phyloP scores from a whole-genome alignment of 1,284 basidiomycete genomes.

The Chalciporus sp. region DNA sequence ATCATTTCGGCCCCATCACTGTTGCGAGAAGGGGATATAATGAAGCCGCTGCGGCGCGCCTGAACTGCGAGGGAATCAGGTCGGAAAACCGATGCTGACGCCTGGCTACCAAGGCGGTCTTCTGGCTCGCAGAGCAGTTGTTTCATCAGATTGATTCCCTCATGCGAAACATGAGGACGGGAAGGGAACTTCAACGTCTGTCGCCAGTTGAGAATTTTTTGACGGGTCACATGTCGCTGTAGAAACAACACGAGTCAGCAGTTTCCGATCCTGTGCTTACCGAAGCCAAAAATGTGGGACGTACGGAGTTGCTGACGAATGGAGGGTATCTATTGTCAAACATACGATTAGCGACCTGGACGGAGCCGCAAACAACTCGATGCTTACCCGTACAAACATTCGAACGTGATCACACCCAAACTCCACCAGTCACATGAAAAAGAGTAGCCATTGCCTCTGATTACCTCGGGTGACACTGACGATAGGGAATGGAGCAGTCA shows the following conservation, averaged over 20 bases:
- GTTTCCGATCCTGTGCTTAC: conserved; percentile 23
- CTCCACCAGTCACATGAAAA: conserved; percentile 99
- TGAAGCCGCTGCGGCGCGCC: conserved; percentile 75
- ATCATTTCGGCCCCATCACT: conserved; percentile 87
- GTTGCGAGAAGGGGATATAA: conserved; percentile 51
- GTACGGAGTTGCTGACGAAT: conserved; percentile 88
- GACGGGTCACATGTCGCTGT: conserved; percentile 85
- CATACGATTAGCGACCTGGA: conserved; percentile 29
- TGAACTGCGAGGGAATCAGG: conserved; percentile 78
- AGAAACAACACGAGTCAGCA: conserved; percentile 15
- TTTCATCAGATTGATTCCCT: conserved; percentile 86
- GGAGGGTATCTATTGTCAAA: conserved; percentile 76
- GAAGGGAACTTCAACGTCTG: conserved; percentile 86
- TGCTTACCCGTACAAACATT: conserved; percentile 84
- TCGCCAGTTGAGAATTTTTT: conserved; percentile 93
- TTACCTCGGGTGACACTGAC: conserved; percentile 92
- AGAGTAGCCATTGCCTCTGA: conserved; percentile 90
- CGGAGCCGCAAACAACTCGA: conserved; percentile 27
- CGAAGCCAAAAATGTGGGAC: conserved; percentile 27
- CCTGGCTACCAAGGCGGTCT: conserved; percentile 84
- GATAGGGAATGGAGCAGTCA: conserved; percentile 29
- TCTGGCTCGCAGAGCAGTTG: conserved; percentile 92
- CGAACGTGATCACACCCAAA: conserved; percentile 90
- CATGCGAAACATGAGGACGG: conserved; percentile 79
- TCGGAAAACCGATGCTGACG: conserved; percentile 65